Evolutionary conservation across 2,329 filamentous ascomycete species (phyloP).

Genomic region (Fusarium pseudocircinatum): DNA sequence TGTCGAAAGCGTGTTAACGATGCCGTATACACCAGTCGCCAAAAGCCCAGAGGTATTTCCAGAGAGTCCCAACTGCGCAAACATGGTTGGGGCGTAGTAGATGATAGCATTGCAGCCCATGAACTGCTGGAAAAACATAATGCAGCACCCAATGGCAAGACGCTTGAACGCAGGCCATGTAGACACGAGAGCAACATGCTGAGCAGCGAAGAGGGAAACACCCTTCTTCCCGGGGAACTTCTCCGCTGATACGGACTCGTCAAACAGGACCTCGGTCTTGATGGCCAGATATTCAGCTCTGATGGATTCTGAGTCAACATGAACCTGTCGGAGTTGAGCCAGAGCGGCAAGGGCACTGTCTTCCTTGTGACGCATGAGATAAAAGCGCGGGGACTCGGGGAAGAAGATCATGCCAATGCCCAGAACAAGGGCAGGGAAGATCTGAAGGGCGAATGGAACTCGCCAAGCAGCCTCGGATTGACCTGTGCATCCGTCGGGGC

Average conservation of each 20-base stretch:
- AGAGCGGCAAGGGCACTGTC: conserved; percentile 36
- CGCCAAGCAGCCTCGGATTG: conserved; percentile 39
- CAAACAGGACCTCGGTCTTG: conserved; percentile 38
- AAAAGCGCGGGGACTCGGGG: conserved; percentile 43
- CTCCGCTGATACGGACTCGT: conserved; percentile 41
- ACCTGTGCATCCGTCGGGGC: neutral
- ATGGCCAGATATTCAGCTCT: conserved; percentile 41
- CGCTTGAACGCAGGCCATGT: conserved; percentile 55
- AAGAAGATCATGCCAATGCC: conserved; percentile 39
- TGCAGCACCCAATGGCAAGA: conserved; percentile 55
- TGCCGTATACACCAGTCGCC: conserved; percentile 67
- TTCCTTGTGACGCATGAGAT: conserved; percentile 38
- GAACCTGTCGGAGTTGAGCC: conserved; percentile 36
- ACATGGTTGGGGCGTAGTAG: conserved; percentile 64
- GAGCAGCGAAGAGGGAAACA: conserved; percentile 48
- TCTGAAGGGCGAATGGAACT: conserved; percentile 45
- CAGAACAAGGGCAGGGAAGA: conserved; percentile 40
- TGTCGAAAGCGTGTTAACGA: conserved; percentile 61
- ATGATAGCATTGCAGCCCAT: conserved; percentile 56
- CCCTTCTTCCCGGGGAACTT: conserved; percentile 45
- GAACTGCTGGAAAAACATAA: conserved; percentile 66
- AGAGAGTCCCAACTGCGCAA: conserved; percentile 49
- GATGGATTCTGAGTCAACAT: conserved; percentile 29
- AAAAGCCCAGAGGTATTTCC: conserved; percentile 57
- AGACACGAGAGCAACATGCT: neutral